These are phyloP conservation scores for maize (Zea mays) DNA, from an alignment of 176 grass and related monocot species.

Conservation along the genomic window DNA sequence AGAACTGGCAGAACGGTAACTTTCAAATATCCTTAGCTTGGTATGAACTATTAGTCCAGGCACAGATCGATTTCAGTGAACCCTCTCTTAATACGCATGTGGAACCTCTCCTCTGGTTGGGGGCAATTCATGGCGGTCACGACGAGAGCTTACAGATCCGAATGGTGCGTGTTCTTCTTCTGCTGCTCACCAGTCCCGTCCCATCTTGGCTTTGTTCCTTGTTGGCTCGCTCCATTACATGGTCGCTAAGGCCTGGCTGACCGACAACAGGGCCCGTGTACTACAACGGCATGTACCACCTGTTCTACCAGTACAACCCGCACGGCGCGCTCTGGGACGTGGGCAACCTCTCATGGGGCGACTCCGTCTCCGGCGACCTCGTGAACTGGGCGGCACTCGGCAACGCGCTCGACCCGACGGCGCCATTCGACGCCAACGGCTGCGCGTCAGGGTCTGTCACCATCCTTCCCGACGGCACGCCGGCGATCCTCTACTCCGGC, in stretches of 20 bases:
- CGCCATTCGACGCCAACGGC: conserved; percentile 53
- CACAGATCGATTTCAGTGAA: neutral
- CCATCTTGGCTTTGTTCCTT: neutral
- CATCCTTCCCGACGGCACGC: conserved; percentile 27
- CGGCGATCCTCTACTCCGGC: conserved; percentile 58
- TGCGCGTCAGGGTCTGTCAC: conserved; percentile 49
- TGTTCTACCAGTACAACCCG: conserved; percentile 87
- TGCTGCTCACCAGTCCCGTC: neutral
- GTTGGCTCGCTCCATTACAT: too few species aligned
- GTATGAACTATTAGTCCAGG: neutral
- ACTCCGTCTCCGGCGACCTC: conserved; percentile 74
- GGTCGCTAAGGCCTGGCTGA: neutral
- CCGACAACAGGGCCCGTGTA: conserved; percentile 62
- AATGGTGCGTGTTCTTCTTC: conserved; percentile 49
- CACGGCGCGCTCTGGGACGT: conserved; percentile 46
- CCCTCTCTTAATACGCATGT: neutral
- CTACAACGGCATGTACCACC: conserved; percentile 59
- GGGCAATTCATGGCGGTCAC: neutral
- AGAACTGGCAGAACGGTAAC: conserved; percentile 83
- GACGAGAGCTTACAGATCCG: conserved; percentile 48
- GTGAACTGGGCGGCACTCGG: conserved; percentile 53
- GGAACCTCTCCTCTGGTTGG: neutral
- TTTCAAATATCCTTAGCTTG: neutral
- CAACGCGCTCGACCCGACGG: conserved; percentile 35
- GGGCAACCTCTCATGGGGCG: conserved; percentile 69